phyloP scores from a whole-genome alignment of 768 basidiomycete genomes.

The Galerina marginata region DNA sequence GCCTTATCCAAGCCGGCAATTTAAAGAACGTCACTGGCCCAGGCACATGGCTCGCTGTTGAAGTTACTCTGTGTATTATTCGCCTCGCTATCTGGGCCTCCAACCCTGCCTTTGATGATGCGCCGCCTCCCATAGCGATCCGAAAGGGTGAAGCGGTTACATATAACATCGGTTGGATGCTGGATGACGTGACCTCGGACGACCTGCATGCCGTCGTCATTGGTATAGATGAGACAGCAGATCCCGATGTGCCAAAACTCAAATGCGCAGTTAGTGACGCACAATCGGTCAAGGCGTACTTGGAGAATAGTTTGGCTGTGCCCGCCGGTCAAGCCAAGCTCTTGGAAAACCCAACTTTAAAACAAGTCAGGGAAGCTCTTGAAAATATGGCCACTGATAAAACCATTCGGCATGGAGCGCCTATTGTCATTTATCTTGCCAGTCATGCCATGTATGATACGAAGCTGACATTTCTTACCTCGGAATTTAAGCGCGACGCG shows the following conservation, averaged over 20 bases:
- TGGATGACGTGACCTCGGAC: not conserved
- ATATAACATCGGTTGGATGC: not conserved
- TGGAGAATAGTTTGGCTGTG: too few relatives aligned
- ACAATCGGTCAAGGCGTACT: too few relatives aligned
- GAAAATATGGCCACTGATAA: not conserved
- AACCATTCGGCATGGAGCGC: not conserved
- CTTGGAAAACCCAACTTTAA: not conserved
- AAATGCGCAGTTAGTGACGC: too few relatives aligned
- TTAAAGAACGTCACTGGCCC: not conserved
- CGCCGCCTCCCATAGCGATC: too few relatives aligned
- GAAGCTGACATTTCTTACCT: too few relatives aligned
- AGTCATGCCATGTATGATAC: not conserved
- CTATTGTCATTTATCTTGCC: not conserved
- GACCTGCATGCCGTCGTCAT: not conserved
- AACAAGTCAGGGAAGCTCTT: not conserved
- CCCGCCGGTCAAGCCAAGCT: too few relatives aligned
- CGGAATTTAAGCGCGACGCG: too few relatives aligned
- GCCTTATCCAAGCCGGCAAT: conserved; percentile 1
- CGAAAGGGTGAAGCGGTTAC: not conserved
- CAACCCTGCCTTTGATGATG: too few relatives aligned
- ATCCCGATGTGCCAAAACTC: too few relatives aligned
- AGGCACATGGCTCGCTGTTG: not conserved
- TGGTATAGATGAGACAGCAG: not conserved
- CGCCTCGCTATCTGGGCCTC: too few relatives aligned
- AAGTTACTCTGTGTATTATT: too few relatives aligned